Base-by-base conservation (phyloP, 106 monocot genomes). In the Posidonia australis region DNA sequence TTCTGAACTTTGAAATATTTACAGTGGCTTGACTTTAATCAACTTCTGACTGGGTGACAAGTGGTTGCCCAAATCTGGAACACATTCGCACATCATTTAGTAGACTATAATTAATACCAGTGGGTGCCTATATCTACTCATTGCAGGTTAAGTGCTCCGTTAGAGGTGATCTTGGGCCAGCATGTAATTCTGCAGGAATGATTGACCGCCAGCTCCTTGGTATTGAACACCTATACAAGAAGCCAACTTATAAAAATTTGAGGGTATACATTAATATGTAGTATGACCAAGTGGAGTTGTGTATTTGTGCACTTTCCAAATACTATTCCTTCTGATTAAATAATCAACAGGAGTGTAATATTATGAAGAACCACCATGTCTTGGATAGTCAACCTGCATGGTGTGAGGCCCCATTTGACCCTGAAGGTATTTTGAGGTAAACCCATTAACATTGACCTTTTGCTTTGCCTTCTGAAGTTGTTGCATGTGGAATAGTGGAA, bases 81-180 rank as follows among this genome's bases (percentile, higher is more conserved):
- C n/a, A n/a, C n/a, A n/a, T n/a, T n/a, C n/a, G n/a, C n/a, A n/a
- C n/a, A n/a, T n/a, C n/a, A n/a, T n/a, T n/a, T n/a, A n/a, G n/a
- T n/a, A n/a, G n/a, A n/a, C n/a, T n/a, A n/a, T n/a, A n/a, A n/a
- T n/a, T n/a, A n/a, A n/a, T n/a, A n/a, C n/a, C n/a, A n/a, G n/a
- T n/a, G n/a, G n/a, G n/a, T n/a, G n/a, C n/a, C n/a, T n/a, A n/a
- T n/a, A n/a, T n/a, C n/a, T n/a, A n/a, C n/a, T n/a, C n/a, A 13
- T 44, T 72, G 28, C 64, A 88, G 87, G 83, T 88, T n/a, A 76
- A 65, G 20, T 88, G 87, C 71, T 66, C 46, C 18, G 76, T 81
- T 24, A 76, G 78, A 81, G 87, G 87, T 73, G 83, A 83, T 66
- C 83, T 88, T 77, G 78, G 87, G 28, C 83, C 87, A 51, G 87